phyloP scores from a whole-genome alignment of 768 basidiomycete species.

The Botryobasidium botryosum region DNA sequence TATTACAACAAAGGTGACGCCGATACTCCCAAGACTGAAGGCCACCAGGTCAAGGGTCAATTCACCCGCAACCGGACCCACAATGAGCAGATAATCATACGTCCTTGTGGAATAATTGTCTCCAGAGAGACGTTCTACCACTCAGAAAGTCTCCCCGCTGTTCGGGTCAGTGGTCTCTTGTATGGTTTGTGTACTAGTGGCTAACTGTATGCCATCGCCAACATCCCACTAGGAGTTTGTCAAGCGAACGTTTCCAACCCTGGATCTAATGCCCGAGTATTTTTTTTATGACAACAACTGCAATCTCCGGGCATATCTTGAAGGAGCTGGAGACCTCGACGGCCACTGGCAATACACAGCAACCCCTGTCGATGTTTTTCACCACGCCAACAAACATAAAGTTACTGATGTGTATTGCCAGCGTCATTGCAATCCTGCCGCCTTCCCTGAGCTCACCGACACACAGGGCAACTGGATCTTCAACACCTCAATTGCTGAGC shows the following conservation, averaged over 20 bases:
- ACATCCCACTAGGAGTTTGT: not conserved
- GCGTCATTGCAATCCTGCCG: slow-evolving; percentile 18
- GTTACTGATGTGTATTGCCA: slow-evolving; percentile 16
- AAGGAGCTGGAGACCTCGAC: slow-evolving; percentile 7
- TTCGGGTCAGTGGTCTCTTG: too few relatives aligned
- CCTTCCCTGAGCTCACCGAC: slow-evolving; percentile 18
- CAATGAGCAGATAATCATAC: slow-evolving; percentile 5
- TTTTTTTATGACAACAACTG: slow-evolving; percentile 15
- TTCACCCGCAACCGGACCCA: slow-evolving; percentile 3
- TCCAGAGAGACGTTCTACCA: slow-evolving; percentile 1
- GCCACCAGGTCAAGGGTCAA: not conserved
- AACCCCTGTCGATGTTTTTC: slow-evolving; percentile 24
- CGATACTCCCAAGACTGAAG: not conserved
- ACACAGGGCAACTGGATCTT: slow-evolving; percentile 21
- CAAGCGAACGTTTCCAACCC: not conserved
- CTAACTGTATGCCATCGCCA: too few relatives aligned
- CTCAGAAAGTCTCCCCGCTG: slow-evolving; percentile 1
- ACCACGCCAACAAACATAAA: slow-evolving; percentile 24
- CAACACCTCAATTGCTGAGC: slow-evolving; percentile 23
- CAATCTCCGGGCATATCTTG: slow-evolving; percentile 6
- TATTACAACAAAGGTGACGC: not conserved
- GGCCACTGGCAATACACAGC: slow-evolving; percentile 8
- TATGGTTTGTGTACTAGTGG: too few relatives aligned
- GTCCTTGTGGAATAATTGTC: slow-evolving; percentile 6
- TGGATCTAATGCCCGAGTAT: not conserved